These are phyloP conservation scores for Irpex lacteus DNA, from an alignment of 1,284 basidiomycete species.

Conservation along the genomic window DNA sequence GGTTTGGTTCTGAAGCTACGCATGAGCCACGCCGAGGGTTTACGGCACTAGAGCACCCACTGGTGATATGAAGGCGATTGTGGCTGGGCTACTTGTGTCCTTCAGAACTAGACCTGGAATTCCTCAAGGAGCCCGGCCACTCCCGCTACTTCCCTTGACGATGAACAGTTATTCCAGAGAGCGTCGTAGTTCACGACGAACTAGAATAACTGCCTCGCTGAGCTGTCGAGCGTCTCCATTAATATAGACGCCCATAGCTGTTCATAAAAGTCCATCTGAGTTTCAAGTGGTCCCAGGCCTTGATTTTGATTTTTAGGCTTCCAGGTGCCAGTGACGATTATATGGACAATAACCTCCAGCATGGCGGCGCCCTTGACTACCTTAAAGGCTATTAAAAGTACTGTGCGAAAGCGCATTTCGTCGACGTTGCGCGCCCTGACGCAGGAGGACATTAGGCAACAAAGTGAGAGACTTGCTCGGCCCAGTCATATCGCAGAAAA, in stretches of 20 bases:
- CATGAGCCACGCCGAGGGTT: not conserved
- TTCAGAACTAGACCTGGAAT: not conserved
- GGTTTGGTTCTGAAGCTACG: not conserved
- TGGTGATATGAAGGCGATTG: not conserved
- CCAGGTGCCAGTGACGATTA: not conserved
- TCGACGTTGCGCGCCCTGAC: constrained; percentile 42
- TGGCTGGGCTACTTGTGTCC: not conserved
- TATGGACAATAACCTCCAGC: not conserved
- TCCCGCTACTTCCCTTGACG: not conserved
- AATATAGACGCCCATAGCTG: not conserved
- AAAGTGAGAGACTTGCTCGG: constrained; percentile 42
- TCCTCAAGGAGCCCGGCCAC: not conserved
- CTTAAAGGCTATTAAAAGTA: constrained; percentile 45
- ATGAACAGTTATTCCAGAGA: not conserved
- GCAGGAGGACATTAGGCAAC: constrained; percentile 45
- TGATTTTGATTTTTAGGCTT: constrained; percentile 5
- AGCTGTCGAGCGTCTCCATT: not conserved
- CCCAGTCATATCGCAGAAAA: constrained; percentile 4
- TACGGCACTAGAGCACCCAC: not conserved
- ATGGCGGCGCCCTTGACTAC: constrained; percentile 18
- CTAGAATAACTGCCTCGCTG: not conserved
- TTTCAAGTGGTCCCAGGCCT: not conserved
- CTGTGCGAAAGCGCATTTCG: constrained; percentile 48
- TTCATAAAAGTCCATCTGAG: not conserved
- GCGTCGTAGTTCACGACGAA: not conserved